Evolutionary conservation across 805 yeast genomes (phyloP).

Genomic region (Metschnikowia cubensis): DNA sequence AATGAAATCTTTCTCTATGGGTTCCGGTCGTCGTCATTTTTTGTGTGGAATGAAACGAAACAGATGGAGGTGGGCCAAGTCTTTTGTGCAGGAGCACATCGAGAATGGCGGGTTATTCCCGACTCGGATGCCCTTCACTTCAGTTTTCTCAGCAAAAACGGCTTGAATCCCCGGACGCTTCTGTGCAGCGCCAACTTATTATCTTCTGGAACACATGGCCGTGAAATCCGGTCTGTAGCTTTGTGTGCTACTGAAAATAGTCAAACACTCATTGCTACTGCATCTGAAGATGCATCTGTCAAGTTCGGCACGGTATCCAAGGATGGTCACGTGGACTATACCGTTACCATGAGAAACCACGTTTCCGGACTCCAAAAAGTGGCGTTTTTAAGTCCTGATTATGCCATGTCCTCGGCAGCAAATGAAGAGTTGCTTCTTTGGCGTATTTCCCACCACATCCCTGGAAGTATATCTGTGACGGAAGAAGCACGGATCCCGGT

Average conservation of each 20-base stretch:
- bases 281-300: conserved; percentile 85
- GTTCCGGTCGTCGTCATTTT: conserved; percentile 74
- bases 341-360: conserved; percentile 72
- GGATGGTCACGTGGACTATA: conserved; percentile 42
- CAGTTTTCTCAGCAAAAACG: conserved; percentile 53
- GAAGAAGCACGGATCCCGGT: conserved; percentile 55
- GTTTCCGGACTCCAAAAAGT: conserved; percentile 84
- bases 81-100: conserved; percentile 87
- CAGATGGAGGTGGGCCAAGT: conserved; percentile 68
- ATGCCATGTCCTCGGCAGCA: conserved; percentile 59
- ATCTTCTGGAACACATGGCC: conserved; percentile 77
- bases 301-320: conserved; percentile 44
- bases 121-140: conserved; percentile 32
- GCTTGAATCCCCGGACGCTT: conserved; percentile 36
- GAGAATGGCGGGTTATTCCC: conserved; percentile 64
- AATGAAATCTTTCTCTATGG: conserved; percentile 65
- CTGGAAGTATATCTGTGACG: conserved; percentile 42
- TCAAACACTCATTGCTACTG: conserved; percentile 57
- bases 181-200: conserved; percentile 23
- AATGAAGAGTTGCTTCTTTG: conserved; percentile 86
- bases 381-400: conserved; percentile 51
- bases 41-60: conserved; percentile 75
- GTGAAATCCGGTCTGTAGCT: conserved; percentile 79
- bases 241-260: conserved; percentile 36
- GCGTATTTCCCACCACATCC: conserved; percentile 46